Evolutionary conservation across 2,329 filamentous ascomycete species (phyloP), one percentile per base, ranked within the genome.

Genomic region (Daldinia sp.): DNA sequence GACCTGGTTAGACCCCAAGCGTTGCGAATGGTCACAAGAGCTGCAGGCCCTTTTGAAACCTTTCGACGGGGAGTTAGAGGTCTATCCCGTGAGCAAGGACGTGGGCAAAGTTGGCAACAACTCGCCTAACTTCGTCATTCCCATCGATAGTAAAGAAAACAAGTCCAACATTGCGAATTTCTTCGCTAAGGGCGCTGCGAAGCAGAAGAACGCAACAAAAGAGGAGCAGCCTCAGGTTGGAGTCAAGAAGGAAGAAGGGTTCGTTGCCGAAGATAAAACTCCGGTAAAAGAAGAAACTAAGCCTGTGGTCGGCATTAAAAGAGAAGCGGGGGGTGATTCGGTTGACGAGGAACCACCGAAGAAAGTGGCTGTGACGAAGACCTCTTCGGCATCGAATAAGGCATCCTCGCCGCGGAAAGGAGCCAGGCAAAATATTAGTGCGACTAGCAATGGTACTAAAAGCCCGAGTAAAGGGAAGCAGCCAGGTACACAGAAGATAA

Each of bases 71-170:
- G 90, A 93, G 61, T 82, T 99, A 7, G 93, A 97, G 61, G 90
- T 92, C 60, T 98, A 97, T 77, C 90, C 92, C 0, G 96, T 99
- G 1, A 89, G 86, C 74, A 92, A 93, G 78, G 94, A 96, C 3
- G 95, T 98, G 0, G 94, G 94, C 0, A 98, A 97, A 81, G 94
- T 97, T 0, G 94, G 95, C 5, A 97, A 97, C 74, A 92, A 97
- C 78, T 97, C 92, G 20, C 89, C 93, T 0, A 87, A 86, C 0
- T 97, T 98, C 76, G 86, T 98, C 50, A 83, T 97, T 1, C 95
- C 95, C 0, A 82, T 98, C 37, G 87, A 92, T 74, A 97, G 92
- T 80, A 90, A 89, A 71, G 92, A 94, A 75, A 98, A 98, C 79
- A 98, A 97, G 82, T 89, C 87, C 56, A 98, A 96, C 72, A 98